Base-by-base conservation (phyloP, 805 yeast genomes). In the Teunomyces gatunensis region DNA sequence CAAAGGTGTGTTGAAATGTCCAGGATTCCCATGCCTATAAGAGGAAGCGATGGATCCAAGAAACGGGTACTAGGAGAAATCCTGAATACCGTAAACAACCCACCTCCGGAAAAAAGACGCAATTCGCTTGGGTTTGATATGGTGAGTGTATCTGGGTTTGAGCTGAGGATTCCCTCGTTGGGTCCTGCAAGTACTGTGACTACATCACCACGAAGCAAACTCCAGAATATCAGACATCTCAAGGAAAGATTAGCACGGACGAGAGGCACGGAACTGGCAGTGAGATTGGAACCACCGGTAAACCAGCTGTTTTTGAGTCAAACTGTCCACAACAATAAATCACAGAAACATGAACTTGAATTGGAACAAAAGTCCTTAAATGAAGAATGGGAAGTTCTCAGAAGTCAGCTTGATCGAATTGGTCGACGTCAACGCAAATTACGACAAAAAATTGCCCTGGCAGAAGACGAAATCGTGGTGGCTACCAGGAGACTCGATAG, bases 391-490 rank as follows among this genome's bases (percentile, higher is more conserved):
- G 55, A 51, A 17, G 49, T 49, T 20, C 40, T 53, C 6, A 25
- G 33, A 30, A 29, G 29, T 13, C 40, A 37, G 18, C 29, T 37
- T 12, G 40, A 37, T 13, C 40, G 40, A 12, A 37, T 37, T 13
- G 40, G 40, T 6, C 13, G 40, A 12, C 40, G 40, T 6, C 40
- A 37, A 15, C 40, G 40, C 13, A 37, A 37, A 13, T 21, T 37
- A 13, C 29, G 40, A 6, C 40, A 37, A 20, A 37, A 37, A 13
- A 37, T 37, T n/a, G 11, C 40, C 7, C 40, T 37, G 40, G 10
- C 18, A 23, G 40, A 37, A 23, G 54, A 53, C 6, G 56, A 53
- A 17, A 50, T 49, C 12, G 37, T 33, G n/a, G 50, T 47, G n/a
- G 40, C 27, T 12, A 37, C 40, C 11, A 37, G 25, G 12, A 21